These are phyloP conservation scores for Blakeslea trispora DNA, from an alignment of 371 early-diverging fungal species.

Conservation along the genomic window DNA sequence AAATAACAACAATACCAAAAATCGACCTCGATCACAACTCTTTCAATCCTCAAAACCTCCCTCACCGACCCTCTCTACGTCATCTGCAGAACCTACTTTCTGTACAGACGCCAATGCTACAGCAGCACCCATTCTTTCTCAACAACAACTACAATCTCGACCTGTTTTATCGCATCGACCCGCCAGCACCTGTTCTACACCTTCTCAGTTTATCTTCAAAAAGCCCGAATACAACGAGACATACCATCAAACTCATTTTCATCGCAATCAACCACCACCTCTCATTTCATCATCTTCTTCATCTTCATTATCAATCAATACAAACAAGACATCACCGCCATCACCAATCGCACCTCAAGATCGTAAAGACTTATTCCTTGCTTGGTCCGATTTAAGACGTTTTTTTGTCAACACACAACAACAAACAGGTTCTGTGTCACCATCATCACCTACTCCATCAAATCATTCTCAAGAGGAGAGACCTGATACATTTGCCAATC, in stretches of 20 bases:
- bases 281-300: too few relatives aligned
- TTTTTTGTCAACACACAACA: conserved; percentile 33
- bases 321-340: too few relatives aligned
- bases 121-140: conserved; percentile 25
- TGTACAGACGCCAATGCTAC: conserved; percentile 20
- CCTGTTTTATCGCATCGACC: conserved; percentile 28
- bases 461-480: conserved; percentile 18
- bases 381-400: conserved; percentile 31
- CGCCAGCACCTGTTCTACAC: conserved; percentile 29
- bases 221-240: conserved; percentile 38
- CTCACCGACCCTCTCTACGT: conserved; percentile 32
- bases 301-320: too few relatives aligned
- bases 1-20: conserved; percentile 12
- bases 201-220: conserved; percentile 36
- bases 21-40: conserved; percentile 41
- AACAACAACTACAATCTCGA: conserved; percentile 23
- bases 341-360: not conserved
- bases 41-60: conserved; percentile 38
- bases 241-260: conserved; percentile 36
- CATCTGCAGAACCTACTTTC: conserved; percentile 36
- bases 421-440: conserved; percentile 4
- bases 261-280: conserved; percentile 12
- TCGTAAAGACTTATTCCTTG: conserved; percentile 31
- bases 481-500: conserved; percentile 34
- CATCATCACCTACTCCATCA: conserved; percentile 21